Conservation (phyloP, 306 rosid genomes). For the Psophocarpus tetragonolobus region DNA sequence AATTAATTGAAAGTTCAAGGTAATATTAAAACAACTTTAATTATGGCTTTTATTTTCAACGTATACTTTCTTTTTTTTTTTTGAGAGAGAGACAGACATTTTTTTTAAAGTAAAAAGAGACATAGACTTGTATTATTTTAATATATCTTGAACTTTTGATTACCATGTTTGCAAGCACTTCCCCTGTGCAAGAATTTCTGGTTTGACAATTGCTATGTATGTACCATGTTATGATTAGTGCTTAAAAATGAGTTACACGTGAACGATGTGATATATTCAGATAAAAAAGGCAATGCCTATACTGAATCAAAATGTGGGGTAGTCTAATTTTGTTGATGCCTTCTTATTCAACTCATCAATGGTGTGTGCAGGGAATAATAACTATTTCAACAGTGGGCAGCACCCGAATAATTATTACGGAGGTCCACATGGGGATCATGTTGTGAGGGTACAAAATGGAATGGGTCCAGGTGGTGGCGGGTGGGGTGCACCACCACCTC, state of each 20-base stretch:
- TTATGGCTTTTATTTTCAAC: background rate
- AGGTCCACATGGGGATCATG: slow-evolving; percentile 50
- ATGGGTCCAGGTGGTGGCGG: slow-evolving; percentile 41
- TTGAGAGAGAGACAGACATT: no score
- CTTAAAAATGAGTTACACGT: background rate
- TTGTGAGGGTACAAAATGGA: slow-evolving; percentile 54
- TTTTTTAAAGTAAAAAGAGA: no score
- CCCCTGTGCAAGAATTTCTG: background rate
- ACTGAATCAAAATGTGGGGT: background rate
- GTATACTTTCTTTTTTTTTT: no score
- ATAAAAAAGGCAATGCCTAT: background rate
- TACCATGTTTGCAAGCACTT: background rate
- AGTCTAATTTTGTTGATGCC: background rate
- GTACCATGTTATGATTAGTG: background rate
- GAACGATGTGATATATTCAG: background rate
- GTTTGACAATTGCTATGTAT: background rate
- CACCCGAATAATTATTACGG: slow-evolving; percentile 46
- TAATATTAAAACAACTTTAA: background rate
- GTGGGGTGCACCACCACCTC: slow-evolving; percentile 57
- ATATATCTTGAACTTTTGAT: background rate
- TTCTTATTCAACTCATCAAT: background rate
- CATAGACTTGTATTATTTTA: background rate
- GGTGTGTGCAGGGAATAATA: slow-evolving; percentile 32
- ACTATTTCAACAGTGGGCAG: slow-evolving; percentile 45
- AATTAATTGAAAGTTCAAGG: background rate